Evolutionary conservation across 495 filamentous ascomycete species (phyloP).

Genomic region (Apodospora peruviana): DNA sequence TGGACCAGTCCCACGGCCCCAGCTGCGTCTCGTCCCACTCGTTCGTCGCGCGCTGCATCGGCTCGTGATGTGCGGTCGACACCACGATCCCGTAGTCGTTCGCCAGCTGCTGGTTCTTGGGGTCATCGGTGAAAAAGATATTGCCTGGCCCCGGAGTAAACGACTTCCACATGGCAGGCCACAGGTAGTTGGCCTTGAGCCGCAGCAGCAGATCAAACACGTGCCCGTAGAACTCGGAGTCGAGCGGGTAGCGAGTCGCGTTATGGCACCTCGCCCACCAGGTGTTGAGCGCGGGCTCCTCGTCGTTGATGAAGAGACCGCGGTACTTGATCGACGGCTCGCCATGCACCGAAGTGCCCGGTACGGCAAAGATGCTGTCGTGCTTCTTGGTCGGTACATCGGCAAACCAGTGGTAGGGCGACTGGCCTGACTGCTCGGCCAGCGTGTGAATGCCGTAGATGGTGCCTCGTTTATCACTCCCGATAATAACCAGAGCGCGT

Average conservation of each 20-base stretch:
- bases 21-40: slow-evolving; percentile 46
- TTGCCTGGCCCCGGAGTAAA: slow-evolving; percentile 19
- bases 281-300: slow-evolving; percentile 48
- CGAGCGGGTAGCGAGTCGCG: slow-evolving; percentile 32
- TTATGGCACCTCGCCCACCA: slow-evolving; percentile 20
- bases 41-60: slow-evolving; percentile 55
- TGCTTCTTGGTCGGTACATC: slow-evolving; percentile 51
- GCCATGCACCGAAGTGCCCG: slow-evolving; percentile 41
- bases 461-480: slow-evolving; percentile 54
- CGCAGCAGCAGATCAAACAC: slow-evolving; percentile 61
- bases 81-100: slow-evolving; percentile 61
- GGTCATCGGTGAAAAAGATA: slow-evolving; percentile 58
- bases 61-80: slow-evolving; percentile 58
- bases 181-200: slow-evolving; percentile 58
- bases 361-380: slow-evolving; percentile 44
- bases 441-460: slow-evolving; percentile 60
- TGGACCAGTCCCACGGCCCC: slow-evolving; percentile 54
- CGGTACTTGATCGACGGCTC: slow-evolving; percentile 58
- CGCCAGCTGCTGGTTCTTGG: slow-evolving; percentile 49
- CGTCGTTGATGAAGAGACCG: slow-evolving; percentile 66
- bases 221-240: slow-evolving; percentile 53
- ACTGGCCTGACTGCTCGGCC: slow-evolving; percentile 52
- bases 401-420: slow-evolving; percentile 55
- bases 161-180: slow-evolving; percentile 61
- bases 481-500: slow-evolving; percentile 53